Evolutionary conservation across 768 basidiomycete genomes (phyloP), one percentile per base, ranked within the genome.

Genomic region (Neoboletus magnificus): DNA sequence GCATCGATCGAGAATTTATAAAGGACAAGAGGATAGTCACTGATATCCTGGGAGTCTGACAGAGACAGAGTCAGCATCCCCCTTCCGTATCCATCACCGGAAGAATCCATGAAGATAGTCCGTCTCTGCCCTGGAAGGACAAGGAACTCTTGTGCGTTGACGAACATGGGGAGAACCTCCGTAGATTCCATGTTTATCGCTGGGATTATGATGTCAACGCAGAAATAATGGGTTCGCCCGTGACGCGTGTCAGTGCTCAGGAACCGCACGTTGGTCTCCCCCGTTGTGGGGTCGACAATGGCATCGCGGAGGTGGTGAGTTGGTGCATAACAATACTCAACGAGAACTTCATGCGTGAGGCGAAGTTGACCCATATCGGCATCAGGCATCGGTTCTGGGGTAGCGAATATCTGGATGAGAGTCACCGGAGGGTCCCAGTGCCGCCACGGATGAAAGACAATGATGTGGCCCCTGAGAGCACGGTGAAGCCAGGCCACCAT

Each of bases 1-100:
- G 55, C 64, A 22, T 65, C 64, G 9, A 66, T 30, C 3, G 64
- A 37, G 45, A 66, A 48, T 39, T 64, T 66, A n/a, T 61, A 57
- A 18, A 65, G 56, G 35, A 39, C 16, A 15, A 37, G 18, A n/a
- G 52, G 23, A 8, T 32, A 2, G 15, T 37, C n/a, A 7, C 12
- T 15, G n/a, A 20, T 30, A 2, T 41, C 45, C 2, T 45, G 30
- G 4, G 33, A 46, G 2, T 49, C 44, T 33, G 43, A 37, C 10
- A 32, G 15, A 16, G 56, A 52, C 22, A 63, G 16, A 3, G 56
- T 65, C 20, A 55, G 2, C 16, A 65, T 56, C 0, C 64, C 64
- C 40, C 64, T 55, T 40, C 56, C 58, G 30, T 56, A 48, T 29
- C 64, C 59, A 41, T 65, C 56, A 12, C 27, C 37, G 18, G 62